Conservation (phyloP, 164 flowering plant genomes). For the Berberis thunbergii region DNA sequence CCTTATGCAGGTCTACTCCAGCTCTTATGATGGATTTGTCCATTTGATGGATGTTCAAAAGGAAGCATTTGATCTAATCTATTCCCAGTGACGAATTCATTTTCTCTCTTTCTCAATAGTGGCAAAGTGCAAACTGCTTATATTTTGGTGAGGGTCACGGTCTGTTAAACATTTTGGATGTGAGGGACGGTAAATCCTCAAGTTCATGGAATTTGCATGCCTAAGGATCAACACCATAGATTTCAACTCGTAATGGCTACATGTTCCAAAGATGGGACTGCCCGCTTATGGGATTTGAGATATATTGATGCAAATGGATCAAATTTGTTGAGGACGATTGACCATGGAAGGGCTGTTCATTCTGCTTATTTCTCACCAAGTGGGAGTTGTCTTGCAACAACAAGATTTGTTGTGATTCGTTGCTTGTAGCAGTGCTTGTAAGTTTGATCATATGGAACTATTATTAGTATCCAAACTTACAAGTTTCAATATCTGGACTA, state of each 20-base stretch:
- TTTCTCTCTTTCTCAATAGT: conserved; percentile 49
- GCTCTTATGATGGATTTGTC: conserved; percentile 69
- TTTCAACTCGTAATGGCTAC: conserved; percentile 71
- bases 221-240: conserved; percentile 70
- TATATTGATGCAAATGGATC: conserved; percentile 22
- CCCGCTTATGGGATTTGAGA: conserved; percentile 89
- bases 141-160: conserved; percentile 75
- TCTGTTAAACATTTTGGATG: conserved; percentile 49
- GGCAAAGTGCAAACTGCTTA: conserved; percentile 36
- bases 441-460: too few relatives aligned
- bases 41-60: conserved; percentile 73
- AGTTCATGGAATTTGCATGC: conserved; percentile 45
- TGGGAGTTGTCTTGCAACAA: conserved; percentile 68
- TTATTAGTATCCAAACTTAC: too few relatives aligned
- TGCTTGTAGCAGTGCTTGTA: too few relatives aligned
- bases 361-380: conserved; percentile 92
- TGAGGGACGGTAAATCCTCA: conserved; percentile 38
- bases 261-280: conserved; percentile 78
- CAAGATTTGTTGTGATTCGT: conserved; percentile 36
- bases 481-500: too few relatives aligned
- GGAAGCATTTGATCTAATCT: conserved; percentile 53
- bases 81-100: conserved; percentile 40
- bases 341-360: conserved; percentile 54
- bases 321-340: conserved; percentile 26
- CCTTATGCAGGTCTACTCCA: conserved; percentile 48